phyloP scores from a whole-genome alignment of 2,329 filamentous ascomycete species.

The Aspergillus calidoustus region DNA sequence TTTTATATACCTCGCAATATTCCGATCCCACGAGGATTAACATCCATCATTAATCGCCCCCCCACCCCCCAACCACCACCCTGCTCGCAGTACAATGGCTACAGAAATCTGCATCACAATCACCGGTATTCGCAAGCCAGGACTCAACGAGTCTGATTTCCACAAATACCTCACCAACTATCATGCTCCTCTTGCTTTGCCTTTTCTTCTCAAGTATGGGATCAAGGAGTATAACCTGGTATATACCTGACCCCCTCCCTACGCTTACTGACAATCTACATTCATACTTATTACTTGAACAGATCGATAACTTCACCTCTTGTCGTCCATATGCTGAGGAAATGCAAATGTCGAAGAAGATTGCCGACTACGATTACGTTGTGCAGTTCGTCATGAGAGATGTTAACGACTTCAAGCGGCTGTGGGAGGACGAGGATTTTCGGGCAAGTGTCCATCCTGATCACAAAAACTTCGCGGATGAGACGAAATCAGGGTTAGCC shows the following conservation, averaged over 20 bases:
- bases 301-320: constrained; percentile 18
- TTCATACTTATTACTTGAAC: neutral
- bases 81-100: neutral
- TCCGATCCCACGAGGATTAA: neutral
- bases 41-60: too few species aligned
- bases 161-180: constrained; percentile 31
- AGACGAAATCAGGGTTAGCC: constrained; percentile 17
- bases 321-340: constrained; percentile 5
- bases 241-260: neutral
- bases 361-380: constrained; percentile 37
- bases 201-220: constrained; percentile 35
- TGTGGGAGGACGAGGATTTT: constrained; percentile 38
- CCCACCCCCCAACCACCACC: too few species aligned
- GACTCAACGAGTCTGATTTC: constrained; percentile 36
- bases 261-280: neutral
- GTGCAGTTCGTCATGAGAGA: constrained; percentile 39
- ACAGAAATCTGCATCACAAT: constrained; percentile 30
- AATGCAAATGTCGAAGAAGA: constrained; percentile 23
- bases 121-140: constrained; percentile 35
- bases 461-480: constrained; percentile 39
- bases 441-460: constrained; percentile 34
- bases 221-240: constrained; percentile 37
- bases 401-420: constrained; percentile 33
- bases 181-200: constrained; percentile 32
- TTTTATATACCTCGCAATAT: neutral